Evolutionary conservation across 495 filamentous ascomycete genomes (phyloP), one percentile per base, ranked within the genome.

Genomic region (Entonaema liquescens): DNA sequence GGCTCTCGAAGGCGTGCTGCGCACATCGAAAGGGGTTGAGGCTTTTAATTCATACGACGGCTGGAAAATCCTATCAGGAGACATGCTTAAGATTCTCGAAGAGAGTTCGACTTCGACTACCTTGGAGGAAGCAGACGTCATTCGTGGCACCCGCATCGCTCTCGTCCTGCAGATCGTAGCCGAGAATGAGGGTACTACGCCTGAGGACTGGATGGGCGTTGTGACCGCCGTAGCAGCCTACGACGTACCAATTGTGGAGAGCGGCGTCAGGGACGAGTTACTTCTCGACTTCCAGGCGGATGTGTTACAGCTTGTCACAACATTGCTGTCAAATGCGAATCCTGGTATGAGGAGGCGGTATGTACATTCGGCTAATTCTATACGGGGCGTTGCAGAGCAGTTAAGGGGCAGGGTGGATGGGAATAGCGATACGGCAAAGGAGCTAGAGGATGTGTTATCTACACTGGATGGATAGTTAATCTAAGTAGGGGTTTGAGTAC

Each of bases 81-180:
- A 90, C 60, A 57, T 90, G 7, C n/a, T 80, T 6, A 35, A 50
- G 17, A 79, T 84, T 0, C 71, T 86, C 0, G 65, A 77, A 5
- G 19, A 38, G 17, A 76, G 61, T n/a, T 64, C 73, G 0, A 31
- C 71, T 0, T 54, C 21, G 3, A 33, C 42, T 15, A 50, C 59
- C 0, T 59, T 75, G 12, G 58, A 52, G 2, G 72, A 76, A 28
- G 73, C 64, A 13, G 84, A 82, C 9, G 68, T 82, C 0, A 65
- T 75, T 15, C 72, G 86, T 36, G 87, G 85, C 1, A 71, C 84
- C 26, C 84, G 87, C 67, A 83, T 88, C 60, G 77, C 89, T 9
- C 79, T 87, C 12, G 75, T 87, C 1, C 66, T 90, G 15, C 69
- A 85, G 7, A 76, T 73, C 13, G 71, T 88, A 5, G 78, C 79